These are phyloP conservation scores for Tylopilus felleus DNA, from an alignment of 768 basidiomycete species.

Conservation along the genomic window DNA sequence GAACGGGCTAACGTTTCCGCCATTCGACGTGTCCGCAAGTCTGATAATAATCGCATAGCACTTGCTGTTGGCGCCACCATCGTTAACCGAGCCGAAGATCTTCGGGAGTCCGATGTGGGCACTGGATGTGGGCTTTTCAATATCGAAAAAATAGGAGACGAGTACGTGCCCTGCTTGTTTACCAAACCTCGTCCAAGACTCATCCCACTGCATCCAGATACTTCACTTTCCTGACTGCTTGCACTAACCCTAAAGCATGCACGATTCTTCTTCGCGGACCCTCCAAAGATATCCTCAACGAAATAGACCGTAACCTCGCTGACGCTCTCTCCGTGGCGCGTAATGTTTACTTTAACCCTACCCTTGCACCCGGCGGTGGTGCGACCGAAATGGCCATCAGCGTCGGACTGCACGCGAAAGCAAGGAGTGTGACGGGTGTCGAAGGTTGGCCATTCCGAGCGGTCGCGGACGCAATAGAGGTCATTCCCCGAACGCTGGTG, in stretches of 20 bases:
- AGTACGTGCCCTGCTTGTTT: conserved; percentile 40
- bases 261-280: conserved; percentile 97
- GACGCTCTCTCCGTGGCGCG: conserved; percentile 98
- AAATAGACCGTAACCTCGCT: conserved; percentile 95
- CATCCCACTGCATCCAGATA: conserved; percentile 51
- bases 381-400: conserved; percentile 98
- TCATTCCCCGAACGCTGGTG: conserved; percentile 91
- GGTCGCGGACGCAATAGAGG: conserved; percentile 95
- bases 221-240: conserved; percentile 96
- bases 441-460: conserved; percentile 91
- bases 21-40: conserved; percentile 95
- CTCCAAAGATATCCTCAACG: conserved; percentile 96
- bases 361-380: conserved; percentile 92
- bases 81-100: conserved; percentile 93
- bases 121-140: conserved; percentile 95
- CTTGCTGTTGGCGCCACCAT: conserved; percentile 95
- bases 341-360: conserved; percentile 94
- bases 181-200: not conserved
- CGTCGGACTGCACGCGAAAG: conserved; percentile 79
- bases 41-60: conserved; percentile 98
- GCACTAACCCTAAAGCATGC: conserved; percentile 89
- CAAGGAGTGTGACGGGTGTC: conserved; percentile 77
- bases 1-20: conserved; percentile 87
- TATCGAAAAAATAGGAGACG: conserved; percentile 96
- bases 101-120: conserved; percentile 89